Conservation (phyloP, 768 basidiomycete genomes). For the Pilatotrama ljubarskyi region DNA sequence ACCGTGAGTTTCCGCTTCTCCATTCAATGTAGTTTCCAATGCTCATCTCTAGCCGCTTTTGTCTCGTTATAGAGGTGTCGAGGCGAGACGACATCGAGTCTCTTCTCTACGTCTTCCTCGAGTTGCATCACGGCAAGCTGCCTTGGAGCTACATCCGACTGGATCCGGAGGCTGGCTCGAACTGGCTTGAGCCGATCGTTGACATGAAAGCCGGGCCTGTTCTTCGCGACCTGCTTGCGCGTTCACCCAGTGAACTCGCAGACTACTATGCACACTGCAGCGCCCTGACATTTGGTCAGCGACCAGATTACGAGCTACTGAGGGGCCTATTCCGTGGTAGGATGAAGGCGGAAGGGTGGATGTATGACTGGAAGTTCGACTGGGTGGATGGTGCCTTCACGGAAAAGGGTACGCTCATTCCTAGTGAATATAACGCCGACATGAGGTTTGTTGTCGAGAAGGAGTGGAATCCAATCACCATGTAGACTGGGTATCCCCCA, state of each 20-base stretch:
- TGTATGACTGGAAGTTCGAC: not conserved
- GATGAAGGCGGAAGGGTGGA: not conserved
- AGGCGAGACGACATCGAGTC: constrained; percentile 31
- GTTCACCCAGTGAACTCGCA: not conserved
- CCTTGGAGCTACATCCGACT: constrained; percentile 27
- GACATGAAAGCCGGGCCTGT: not conserved
- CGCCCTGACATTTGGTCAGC: not conserved
- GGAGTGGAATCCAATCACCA: too few species aligned
- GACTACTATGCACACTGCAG: not conserved
- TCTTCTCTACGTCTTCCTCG: constrained; percentile 23
- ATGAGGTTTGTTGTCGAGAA: not conserved
- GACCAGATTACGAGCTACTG: not conserved
- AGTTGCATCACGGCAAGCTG: constrained; percentile 25
- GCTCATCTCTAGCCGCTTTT: too few species aligned
- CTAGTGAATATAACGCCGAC: not conserved
- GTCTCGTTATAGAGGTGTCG: constrained; percentile 15
- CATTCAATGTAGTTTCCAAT: too few species aligned
- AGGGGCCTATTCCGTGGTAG: not conserved
- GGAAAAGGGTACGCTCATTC: not conserved
- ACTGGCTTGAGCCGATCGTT: not conserved
- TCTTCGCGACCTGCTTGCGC: not conserved
- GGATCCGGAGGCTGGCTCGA: not conserved
- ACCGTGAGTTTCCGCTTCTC: constrained; percentile 10
- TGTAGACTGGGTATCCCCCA: too few species aligned
- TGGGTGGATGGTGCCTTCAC: not conserved